A percentile compares a stretch with the other conserved stretches of the same genome.
These are phyloP conservation scores for Candida easanensis DNA, from an alignment of 805 yeast species.

Conservation along the genomic window DNA sequence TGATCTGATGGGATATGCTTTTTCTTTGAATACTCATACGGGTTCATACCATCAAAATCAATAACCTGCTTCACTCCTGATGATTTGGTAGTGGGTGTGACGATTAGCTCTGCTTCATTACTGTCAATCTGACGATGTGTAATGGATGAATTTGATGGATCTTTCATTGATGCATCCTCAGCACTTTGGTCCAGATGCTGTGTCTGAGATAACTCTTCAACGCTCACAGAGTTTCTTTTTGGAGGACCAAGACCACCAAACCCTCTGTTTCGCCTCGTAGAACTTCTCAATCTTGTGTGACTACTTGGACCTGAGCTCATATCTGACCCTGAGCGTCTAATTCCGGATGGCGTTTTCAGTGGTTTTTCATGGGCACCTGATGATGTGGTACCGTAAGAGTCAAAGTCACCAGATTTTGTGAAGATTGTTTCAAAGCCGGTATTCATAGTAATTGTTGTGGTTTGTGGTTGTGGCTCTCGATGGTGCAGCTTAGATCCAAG, in stretches of 20 bases:
- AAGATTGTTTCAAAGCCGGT: constrained; percentile 26
- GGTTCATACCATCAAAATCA: constrained; percentile 38
- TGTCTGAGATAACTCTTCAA: constrained; percentile 3
- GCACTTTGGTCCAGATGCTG: constrained; percentile 3
- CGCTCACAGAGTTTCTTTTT: constrained; percentile 27
- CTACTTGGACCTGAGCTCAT: constrained; percentile 15
- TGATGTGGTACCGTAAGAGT: constrained; percentile 19
- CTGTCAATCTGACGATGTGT: no score
- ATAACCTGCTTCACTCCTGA: not conserved
- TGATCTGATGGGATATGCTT: constrained; percentile 35
- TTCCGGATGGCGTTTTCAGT: constrained; percentile 22
- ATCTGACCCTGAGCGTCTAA: constrained; percentile 13
- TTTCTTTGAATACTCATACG: constrained; percentile 37
- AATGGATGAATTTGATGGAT: constrained; percentile 7
- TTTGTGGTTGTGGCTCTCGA: constrained; percentile 12
- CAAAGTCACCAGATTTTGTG: constrained; percentile 18
- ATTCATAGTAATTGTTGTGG: constrained; percentile 18
- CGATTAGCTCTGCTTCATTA: not conserved
- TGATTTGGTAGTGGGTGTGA: not conserved
- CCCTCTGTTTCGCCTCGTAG: constrained; percentile 28
- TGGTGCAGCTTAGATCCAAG: constrained; percentile 9
- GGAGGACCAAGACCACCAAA: constrained; percentile 36
- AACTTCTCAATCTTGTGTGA: constrained; percentile 25
- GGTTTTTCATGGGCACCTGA: constrained; percentile 11
- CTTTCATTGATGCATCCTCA: constrained; percentile 26